These are phyloP conservation scores for Avena atlantica DNA, from an alignment of 176 grass and related monocot species.

Conservation along the genomic window DNA sequence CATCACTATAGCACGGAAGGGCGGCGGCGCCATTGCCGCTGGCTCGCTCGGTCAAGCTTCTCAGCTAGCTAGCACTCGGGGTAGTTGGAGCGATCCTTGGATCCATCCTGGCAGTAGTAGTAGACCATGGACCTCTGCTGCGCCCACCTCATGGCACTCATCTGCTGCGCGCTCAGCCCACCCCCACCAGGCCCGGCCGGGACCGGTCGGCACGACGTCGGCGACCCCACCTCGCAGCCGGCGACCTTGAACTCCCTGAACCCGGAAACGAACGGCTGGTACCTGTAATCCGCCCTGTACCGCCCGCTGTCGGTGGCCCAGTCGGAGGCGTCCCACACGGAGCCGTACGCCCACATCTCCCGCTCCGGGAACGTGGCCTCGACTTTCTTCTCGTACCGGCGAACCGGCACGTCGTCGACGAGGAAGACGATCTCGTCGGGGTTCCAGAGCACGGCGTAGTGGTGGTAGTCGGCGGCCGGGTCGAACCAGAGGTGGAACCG, in stretches of 20 bases:
- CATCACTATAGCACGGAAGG: background rate
- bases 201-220: conserved; percentile 42
- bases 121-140: conserved; percentile 16
- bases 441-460: conserved; percentile 85
- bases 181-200: conserved; percentile 50
- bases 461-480: conserved; percentile 67
- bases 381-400: conserved; percentile 50
- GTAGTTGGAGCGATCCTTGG: conserved; percentile 62
- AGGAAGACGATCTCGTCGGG: conserved; percentile 90
- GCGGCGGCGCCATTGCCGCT: background rate
- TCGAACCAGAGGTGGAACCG: conserved; percentile 92
- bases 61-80: conserved; percentile 63
- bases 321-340: conserved; percentile 87
- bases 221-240: conserved; percentile 51
- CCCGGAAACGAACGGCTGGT: conserved; percentile 68
- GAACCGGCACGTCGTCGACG: conserved; percentile 73
- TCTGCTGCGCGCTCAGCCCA: conserved; percentile 59
- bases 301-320: conserved; percentile 82
- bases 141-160: too few species aligned
- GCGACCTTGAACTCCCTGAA: conserved; percentile 53
- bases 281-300: conserved; percentile 69
- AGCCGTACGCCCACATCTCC: conserved; percentile 79
- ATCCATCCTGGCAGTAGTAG: conserved; percentile 67
- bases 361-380: conserved; percentile 39
- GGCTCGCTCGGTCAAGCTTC: too few species aligned